Conservation (phyloP, 805 yeast genomes). For the Isabelozyma rhagii region DNA sequence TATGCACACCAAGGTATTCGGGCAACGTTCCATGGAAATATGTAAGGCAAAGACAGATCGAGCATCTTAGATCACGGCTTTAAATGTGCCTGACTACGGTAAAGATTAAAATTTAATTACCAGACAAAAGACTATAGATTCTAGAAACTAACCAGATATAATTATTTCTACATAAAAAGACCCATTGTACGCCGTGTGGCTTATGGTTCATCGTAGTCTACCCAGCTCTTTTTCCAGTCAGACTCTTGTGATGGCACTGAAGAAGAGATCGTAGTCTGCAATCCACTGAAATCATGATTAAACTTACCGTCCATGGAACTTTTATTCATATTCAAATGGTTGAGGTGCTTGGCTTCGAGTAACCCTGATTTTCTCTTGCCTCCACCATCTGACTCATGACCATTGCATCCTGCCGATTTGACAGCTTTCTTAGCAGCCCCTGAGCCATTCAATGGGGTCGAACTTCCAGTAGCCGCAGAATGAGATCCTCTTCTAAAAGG, state of each 20-base stretch:
- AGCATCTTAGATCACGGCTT: neutral
- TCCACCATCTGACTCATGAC: neutral
- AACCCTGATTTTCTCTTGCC: conserved; percentile 1
- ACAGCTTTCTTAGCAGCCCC: neutral
- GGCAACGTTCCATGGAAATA: too few relatives aligned
- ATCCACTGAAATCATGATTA: neutral
- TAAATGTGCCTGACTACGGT: neutral
- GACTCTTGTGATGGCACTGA: conserved; percentile 20
- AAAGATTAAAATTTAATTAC: neutral
- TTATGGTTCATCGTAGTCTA: conserved; percentile 19
- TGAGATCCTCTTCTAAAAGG: conserved; percentile 63
- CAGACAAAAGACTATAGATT: neutral
- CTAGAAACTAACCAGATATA: neutral
- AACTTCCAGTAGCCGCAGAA: neutral
- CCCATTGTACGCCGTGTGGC: too few relatives aligned
- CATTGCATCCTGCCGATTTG: neutral
- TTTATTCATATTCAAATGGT: neutral
- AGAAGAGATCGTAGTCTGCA: conserved; percentile 9
- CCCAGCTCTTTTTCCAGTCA: conserved; percentile 30
- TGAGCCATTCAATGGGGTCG: neutral
- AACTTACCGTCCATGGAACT: neutral
- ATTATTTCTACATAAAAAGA: neutral
- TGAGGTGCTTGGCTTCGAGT: neutral
- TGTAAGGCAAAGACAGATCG: too few relatives aligned
- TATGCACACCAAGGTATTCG: too few relatives aligned